Evolutionary conservation across 2,329 filamentous ascomycete species (phyloP), one percentile per base, ranked within the genome.

Genomic region (Fusarium haematococcum): DNA sequence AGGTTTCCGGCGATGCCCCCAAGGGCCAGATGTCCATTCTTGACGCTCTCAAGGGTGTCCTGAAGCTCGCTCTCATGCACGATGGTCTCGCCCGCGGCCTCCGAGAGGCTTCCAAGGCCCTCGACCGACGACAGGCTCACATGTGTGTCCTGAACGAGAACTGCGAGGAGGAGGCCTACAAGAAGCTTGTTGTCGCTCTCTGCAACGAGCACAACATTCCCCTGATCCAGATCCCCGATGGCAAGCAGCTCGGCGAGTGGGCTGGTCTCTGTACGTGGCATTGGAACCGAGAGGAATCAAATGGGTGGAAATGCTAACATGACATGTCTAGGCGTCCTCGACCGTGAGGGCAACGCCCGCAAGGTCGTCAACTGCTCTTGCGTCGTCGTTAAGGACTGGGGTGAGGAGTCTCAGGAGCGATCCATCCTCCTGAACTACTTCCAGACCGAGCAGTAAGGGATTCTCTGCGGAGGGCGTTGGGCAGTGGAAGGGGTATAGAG

Each of bases 341-440:
- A 99, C 90, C 96, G 97, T 85, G 97, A 99, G 89, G 97, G 97
- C 83, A 99, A 99, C 88, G 95, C 97, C 83, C 94, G 97, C 88
- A 99, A 99, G 93, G 96, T 99, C 81, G 97, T 99, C 90, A 99
- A 99, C 94, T 99, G 97, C 95, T 98, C 96, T 84, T 98, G 97
- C 91, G 97, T 99, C 83, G 97, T 99, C 76, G 97, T 99, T 84
- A 96, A 97, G 91, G 95, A 99, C 88, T 99, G 97, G 97, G 97
- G 97, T 91, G 97, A 98, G 92, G 97, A 99, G 91, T 97, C 94
- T 80, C 95, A 97, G 90, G 97, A 99, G 92, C 95, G 97, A 85
- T 95, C 93, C 84, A 95, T 98, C 88, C 94, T 99, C 86, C 95
- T 99, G 87, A 98, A 99, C 93, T 99, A 99, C 94, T 98, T 99